phyloP scores from a whole-genome alignment of 1,284 basidiomycete species.

The Heterobasidion parviporum region DNA sequence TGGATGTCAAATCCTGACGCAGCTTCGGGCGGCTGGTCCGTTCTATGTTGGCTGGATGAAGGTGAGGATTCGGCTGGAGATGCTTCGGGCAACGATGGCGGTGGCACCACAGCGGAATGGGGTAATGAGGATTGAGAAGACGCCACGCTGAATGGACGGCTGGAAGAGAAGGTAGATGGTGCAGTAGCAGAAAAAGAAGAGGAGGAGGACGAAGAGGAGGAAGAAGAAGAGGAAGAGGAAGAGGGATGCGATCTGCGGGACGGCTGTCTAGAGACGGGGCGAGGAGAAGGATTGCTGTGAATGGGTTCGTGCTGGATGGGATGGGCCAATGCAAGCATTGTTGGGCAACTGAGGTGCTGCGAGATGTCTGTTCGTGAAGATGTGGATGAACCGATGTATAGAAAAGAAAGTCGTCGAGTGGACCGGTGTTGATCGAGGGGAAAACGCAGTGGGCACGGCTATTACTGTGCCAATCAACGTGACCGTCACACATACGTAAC shows the following conservation, averaged over 20 bases:
- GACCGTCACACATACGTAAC: too few species aligned
- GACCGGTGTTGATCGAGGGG: background rate
- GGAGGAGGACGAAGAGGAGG: slow-evolving; percentile 10
- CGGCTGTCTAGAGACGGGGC: background rate
- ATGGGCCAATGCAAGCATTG: slow-evolving; percentile 22
- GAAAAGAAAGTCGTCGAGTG: background rate
- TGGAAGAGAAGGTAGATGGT: slow-evolving; percentile 10
- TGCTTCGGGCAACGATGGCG: slow-evolving; percentile 13
- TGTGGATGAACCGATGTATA: background rate
- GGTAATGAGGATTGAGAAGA: background rate
- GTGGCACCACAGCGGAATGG: slow-evolving; percentile 9
- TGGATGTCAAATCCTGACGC: slow-evolving; percentile 44
- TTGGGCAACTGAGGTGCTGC: background rate
- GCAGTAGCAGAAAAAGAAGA: slow-evolving; percentile 13
- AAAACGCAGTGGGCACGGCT: background rate
- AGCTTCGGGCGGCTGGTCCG: slow-evolving; percentile 13
- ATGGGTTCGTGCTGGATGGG: slow-evolving; percentile 16
- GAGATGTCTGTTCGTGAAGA: background rate
- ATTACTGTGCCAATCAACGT: background rate
- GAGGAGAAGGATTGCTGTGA: background rate
- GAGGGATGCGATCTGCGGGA: slow-evolving; percentile 14
- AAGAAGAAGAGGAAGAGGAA: slow-evolving; percentile 14
- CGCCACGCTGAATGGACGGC: slow-evolving; percentile 4
- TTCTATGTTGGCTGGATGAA: slow-evolving; percentile 13
- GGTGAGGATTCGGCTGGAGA: slow-evolving; percentile 11